Evolutionary conservation across 805 yeast genomes (phyloP), one percentile per base, ranked within the genome.

Genomic region (Sugiyamaella americana): DNA sequence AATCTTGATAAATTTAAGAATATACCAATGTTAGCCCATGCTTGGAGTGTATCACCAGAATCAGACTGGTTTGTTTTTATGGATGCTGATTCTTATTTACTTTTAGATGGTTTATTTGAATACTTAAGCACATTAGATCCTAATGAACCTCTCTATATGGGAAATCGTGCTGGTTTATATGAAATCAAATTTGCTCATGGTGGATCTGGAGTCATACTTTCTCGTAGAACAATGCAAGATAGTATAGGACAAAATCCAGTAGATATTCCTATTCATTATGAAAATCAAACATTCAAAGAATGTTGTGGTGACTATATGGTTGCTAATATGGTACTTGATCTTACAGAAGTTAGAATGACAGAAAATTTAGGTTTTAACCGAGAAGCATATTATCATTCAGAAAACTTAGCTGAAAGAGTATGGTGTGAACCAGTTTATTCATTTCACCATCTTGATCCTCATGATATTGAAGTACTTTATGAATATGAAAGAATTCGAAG

Each of bases 241-340:
- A 52, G 61, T 19, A 55, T 63, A 38, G 63, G 57, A 11, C 40
- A 36, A 1, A 45, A 49, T n/a, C 41, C 58, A 37, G 26, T 45
- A 38, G 30, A 47, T 22, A 46, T 42, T 22, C 55, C 49, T 10
- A 43, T 51, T 35, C 11, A 26, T 13, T 60, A 51, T 22, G 61
- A 59, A 5, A 48, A 49, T 2, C 38, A 26, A 8, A 52, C 67
- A 2, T 29, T 35, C 1, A 41, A 26, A 3, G 42, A 49, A 24
- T 66, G 69, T 56, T 66, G 69, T 42, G 71, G 71, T 6, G 71
- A 67, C 41, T 53, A 53, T 23, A 56, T 65, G 45, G 55, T 66
- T 5, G 64, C 64, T 3, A 37, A 47, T 29, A 50, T 56, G 30
- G 54, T 65, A 5, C 24, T 36, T 1, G 58, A 54, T 5, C 50